A percentile compares a stretch with the other conserved stretches of the same genome.
Evolutionary conservation across 1,139 yeast species (phyloP).

Genomic region (Kodamaea derodonti): DNA sequence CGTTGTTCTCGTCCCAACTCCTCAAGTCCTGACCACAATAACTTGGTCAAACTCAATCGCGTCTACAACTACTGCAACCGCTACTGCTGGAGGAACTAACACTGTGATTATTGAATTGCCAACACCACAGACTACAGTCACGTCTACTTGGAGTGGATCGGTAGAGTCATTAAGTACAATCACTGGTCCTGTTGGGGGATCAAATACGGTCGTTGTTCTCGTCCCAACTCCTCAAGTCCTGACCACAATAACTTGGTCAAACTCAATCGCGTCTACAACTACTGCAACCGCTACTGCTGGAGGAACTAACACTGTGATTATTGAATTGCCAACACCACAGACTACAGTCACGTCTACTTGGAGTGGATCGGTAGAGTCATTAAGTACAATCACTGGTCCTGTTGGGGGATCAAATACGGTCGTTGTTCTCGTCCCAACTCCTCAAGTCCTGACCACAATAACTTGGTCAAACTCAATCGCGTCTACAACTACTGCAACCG

Average conservation of each 20-base stretch:
- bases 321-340: constrained; percentile 17
- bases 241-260: constrained; percentile 13
- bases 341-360: constrained; percentile 13
- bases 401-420: constrained; percentile 5
- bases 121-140: constrained; percentile 15
- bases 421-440: not conserved
- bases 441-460: constrained; percentile 9
- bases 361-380: constrained; percentile 2
- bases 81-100: constrained; percentile 6
- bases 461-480: constrained; percentile 9
- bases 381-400: constrained; percentile 13
- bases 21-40: constrained; percentile 9
- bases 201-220: constrained; percentile 1
- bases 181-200: constrained; percentile 4
- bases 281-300: constrained; percentile 4
- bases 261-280: constrained; percentile 6
- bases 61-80: constrained; percentile 5
- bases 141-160: constrained; percentile 9
- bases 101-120: constrained; percentile 14
- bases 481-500: constrained; percentile 5
- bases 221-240: constrained; percentile 1
- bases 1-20: not conserved
- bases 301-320: constrained; percentile 9
- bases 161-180: constrained; percentile 13
- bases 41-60: constrained; percentile 9